Percentiles rank a stretch among this genome's conserved stretches.
Evolutionary conservation across 73 alveolate genomes (phyloP).

Genomic region (Stentor roeselii): DNA sequence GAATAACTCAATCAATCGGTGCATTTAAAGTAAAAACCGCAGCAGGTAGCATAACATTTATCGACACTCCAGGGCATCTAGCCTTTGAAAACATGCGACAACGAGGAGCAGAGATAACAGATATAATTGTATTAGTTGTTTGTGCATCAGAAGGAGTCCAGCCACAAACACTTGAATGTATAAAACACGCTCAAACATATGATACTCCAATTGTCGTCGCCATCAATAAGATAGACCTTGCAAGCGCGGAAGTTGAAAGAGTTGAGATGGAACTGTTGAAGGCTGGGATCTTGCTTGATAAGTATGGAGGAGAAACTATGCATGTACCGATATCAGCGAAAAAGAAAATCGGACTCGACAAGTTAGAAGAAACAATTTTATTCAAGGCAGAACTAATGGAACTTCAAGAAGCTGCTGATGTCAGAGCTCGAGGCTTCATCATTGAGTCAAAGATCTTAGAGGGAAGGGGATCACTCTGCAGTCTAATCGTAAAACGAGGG

Average conservation of each 20-base stretch:
- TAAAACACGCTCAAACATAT: conserved; percentile 59
- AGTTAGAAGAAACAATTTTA: conserved; percentile 56
- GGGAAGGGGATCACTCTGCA: conserved; percentile 58
- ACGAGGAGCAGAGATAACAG: conserved; percentile 93
- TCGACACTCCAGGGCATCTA: conserved; percentile 97
- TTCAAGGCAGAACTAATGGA: conserved; percentile 55
- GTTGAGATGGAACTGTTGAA: conserved; percentile 53
- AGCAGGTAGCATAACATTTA: conserved; percentile 73
- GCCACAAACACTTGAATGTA: conserved; percentile 88
- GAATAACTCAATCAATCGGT: conserved; percentile 88
- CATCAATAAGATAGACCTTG: conserved; percentile 81
- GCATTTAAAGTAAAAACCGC: conserved; percentile 80
- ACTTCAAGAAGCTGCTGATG: conserved; percentile 38
- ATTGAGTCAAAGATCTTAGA: conserved; percentile 39
- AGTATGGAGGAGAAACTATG: conserved; percentile 74
- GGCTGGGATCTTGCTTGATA: conserved; percentile 58
- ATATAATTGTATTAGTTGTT: conserved; percentile 81
- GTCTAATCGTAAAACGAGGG: conserved; percentile 70
- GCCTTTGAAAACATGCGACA: conserved; percentile 86
- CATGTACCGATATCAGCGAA: conserved; percentile 72
- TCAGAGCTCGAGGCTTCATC: conserved; percentile 39
- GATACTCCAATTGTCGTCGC: conserved; percentile 84
- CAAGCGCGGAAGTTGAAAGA: conserved; percentile 64
- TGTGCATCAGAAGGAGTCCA: conserved; percentile 91
- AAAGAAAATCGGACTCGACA: conserved; percentile 53